Evolutionary conservation across 78 protist genomes (phyloP), one percentile per base, ranked within the genome.

Genomic region (Bodo saltans): DNA sequence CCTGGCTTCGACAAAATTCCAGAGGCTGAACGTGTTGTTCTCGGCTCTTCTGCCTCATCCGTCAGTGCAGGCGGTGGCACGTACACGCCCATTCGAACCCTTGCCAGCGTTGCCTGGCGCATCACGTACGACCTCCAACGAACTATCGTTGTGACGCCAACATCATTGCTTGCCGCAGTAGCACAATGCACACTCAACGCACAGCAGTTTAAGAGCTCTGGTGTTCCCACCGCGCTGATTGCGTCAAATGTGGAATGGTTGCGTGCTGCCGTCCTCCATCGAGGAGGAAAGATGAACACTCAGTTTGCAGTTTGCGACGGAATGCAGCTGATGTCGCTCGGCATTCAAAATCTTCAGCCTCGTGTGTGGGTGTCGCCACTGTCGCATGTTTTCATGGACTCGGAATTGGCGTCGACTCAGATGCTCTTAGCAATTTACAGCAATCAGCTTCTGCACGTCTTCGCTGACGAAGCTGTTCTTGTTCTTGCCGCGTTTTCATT

Each of bases 361-460:
- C 35, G 34, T 38, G 81, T 76, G 30, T 17, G 12, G n/a, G 69
- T 39, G 26, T 42, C 42, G 34, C 17, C 39, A 37, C 41, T 76
- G 32, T 8, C 23, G 35, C 34, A 2, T 27, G 41, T 76, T 27
- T 29, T 8, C 12, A 76, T 39, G 67, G 8, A 8, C 67, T 12
- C 40, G 28, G 81, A 76, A 17, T 8, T 23, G 60, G n/a, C 60
- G n/a, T 47, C 60, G 12, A 23, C 52, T 2, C 69, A 4, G 81
- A 4, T 40, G 81, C 69, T 76, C 35, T 38, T 76, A 27, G 3
- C 52, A 3, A 76, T 76, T 11, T 76, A 76, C 60, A 67, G 69
- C 17, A 76, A 76, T 29, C 81, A 76, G 69, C 72, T 76, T 26
- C 27, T 76, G 34, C 81, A 76, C 35, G 29, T 76, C 28, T 76